These are phyloP conservation scores for Globisporangium iwayamae DNA, from an alignment of 352 stramenopile species.

Conservation along the genomic window DNA sequence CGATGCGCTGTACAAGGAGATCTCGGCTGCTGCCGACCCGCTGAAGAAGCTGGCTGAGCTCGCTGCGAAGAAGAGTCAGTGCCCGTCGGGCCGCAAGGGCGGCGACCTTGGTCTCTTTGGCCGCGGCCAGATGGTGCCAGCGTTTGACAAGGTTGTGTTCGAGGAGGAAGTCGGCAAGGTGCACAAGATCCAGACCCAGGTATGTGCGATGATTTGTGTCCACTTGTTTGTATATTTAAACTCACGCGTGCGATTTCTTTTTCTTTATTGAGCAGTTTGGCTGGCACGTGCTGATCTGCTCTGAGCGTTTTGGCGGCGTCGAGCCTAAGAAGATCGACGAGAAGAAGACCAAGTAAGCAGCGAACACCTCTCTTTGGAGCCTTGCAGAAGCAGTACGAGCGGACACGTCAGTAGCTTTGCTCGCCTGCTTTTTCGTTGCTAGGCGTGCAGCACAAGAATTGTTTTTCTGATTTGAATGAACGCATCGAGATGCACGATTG, in stretches of 20 bases:
- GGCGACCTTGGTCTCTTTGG: constrained; percentile 68
- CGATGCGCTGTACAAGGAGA: constrained; percentile 53
- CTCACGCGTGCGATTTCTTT: background rate
- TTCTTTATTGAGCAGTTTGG: constrained; percentile 45
- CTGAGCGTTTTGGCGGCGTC: constrained; percentile 39
- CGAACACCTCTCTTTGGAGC: background rate
- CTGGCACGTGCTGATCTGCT: constrained; percentile 75
- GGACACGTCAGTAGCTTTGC: background rate
- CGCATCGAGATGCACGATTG: background rate
- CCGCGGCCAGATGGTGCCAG: constrained; percentile 71
- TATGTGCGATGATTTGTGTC: constrained; percentile 24
- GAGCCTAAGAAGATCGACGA: constrained; percentile 36
- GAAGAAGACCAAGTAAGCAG: constrained; percentile 24
- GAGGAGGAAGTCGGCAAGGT: constrained; percentile 54
- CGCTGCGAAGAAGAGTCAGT: constrained; percentile 69
- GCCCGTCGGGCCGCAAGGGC: constrained; percentile 57
- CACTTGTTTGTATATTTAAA: constrained; percentile 4
- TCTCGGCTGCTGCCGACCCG: constrained; percentile 48
- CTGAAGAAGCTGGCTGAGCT: constrained; percentile 51
- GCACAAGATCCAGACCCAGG: constrained; percentile 79
- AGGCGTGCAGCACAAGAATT: background rate
- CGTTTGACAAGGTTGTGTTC: constrained; percentile 80
- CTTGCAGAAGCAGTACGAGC: background rate
- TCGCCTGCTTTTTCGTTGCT: background rate
- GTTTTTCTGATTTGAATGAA: background rate